Percentiles rank a stretch among this genome's conserved stretches.
Evolutionary conservation across 352 stramenopile species (phyloP).

Genomic region (Phytophthora palmivora): DNA sequence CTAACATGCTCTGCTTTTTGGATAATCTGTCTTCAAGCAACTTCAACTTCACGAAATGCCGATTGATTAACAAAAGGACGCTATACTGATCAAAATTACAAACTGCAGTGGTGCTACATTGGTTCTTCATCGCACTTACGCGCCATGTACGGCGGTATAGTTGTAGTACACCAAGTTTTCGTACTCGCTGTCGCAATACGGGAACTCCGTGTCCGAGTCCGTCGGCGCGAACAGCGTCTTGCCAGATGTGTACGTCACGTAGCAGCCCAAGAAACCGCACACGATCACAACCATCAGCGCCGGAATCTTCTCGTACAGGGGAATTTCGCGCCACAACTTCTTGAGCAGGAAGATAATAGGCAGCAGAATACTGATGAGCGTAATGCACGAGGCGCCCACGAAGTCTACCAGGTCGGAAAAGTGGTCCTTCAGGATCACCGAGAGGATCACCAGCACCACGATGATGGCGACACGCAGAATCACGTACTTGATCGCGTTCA

Average conservation of each 20-base stretch:
- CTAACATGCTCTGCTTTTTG: too few species aligned
- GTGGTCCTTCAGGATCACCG: slow-evolving; percentile 45
- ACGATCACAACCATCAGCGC: slow-evolving; percentile 22
- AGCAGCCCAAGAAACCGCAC: slow-evolving; percentile 27
- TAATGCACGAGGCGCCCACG: slow-evolving; percentile 47
- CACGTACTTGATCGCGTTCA: slow-evolving; percentile 46
- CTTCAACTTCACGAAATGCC: too few species aligned
- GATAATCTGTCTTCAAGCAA: too few species aligned
- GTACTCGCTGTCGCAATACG: slow-evolving; percentile 31
- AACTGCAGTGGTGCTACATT: slow-evolving; percentile 4
- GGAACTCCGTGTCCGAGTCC: slow-evolving; percentile 24
- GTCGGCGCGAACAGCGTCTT: slow-evolving; percentile 26
- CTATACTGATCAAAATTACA: slow-evolving; percentile 20
- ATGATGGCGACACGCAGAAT: slow-evolving; percentile 47
- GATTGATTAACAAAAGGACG: slow-evolving; percentile 2
- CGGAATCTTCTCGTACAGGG: slow-evolving; percentile 25
- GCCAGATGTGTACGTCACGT: slow-evolving; percentile 20
- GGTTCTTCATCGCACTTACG: slow-evolving; percentile 8
- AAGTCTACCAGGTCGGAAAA: slow-evolving; percentile 52
- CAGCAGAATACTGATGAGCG: slow-evolving; percentile 47
- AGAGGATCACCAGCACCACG: slow-evolving; percentile 42
- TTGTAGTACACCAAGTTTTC: slow-evolving; percentile 34
- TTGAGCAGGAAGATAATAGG: slow-evolving; percentile 50
- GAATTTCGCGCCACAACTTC: slow-evolving; percentile 32
- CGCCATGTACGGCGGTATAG: slow-evolving; percentile 22